Evolutionary conservation across 176 grass and related monocot genomes (phyloP), one percentile per base, ranked within the genome.

Genomic region (Oryza nivara): DNA sequence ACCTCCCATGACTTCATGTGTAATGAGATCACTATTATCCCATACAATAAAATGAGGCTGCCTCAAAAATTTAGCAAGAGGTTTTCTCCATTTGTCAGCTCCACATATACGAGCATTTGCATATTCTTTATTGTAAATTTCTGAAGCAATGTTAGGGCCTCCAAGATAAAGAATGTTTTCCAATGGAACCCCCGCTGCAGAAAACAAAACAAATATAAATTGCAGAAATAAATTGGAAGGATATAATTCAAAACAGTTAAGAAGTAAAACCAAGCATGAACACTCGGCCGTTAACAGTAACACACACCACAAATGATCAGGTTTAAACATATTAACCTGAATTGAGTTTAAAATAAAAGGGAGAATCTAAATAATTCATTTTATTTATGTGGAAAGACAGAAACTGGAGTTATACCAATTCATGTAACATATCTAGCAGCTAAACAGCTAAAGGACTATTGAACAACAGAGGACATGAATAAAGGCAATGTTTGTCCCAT

Each of bases 111-210:
- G 89, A 66, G 96, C 96, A 70, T 99, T 99, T 71, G 91, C 96
- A 77, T 99, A 99, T 61, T 99, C 96, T 83, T 92, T 99, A 90
- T 99, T 99, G 83, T 99, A 99, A 78, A 99, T 99, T 85, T 99
- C 96, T 16, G 96, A 92, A 69, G 96, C 93, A 54, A 99, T 99
- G 41, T 99, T 99, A 66, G 96, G 96, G 3, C 96, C 96, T 65
- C 96, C 96, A 74, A 99, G 91, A 90, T 99, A 99, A 43, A 99
- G 93, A 89, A 99, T 93, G 64, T 96, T 96, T 82, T 99, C 96
- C 58, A 92, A 68, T 48, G 93, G 86, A 85, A 96, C 81, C 54
- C 90, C 90, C 92, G 93, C 96, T 98, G 91, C 75, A 86, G 81
- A 28, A 70, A 77, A 73, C 34, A 74, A 65, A 77, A 19, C 46